Percentiles rank a stretch among this genome's conserved stretches.
Evolutionary conservation across 2,329 filamentous ascomycete genomes (phyloP).

Genomic region (Pseudogymnoascus sp.): DNA sequence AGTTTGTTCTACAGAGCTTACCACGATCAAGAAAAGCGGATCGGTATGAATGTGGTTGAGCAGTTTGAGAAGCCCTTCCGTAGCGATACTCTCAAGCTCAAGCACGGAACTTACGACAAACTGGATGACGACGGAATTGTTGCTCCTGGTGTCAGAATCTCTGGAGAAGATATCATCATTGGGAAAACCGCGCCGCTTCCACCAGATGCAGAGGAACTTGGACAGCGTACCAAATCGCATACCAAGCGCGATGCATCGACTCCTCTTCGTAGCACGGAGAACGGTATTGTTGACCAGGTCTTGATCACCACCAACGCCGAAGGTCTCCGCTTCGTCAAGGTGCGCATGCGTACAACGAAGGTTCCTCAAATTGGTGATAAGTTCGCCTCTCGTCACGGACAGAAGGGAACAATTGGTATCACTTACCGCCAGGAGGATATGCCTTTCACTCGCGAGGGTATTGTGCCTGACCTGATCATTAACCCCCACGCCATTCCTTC

Average conservation of each 20-base stretch:
- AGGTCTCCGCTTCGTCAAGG: constrained; percentile 92
- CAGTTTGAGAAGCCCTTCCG: constrained; percentile 92
- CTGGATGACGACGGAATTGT: constrained; percentile 94
- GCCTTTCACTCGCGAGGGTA: constrained; percentile 89
- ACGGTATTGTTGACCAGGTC: constrained; percentile 90
- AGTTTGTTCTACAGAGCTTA: constrained; percentile 98
- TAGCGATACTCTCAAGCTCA: constrained; percentile 79
- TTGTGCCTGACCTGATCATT: constrained; percentile 94
- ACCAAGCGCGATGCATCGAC: constrained; percentile 94
- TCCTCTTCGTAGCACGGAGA: constrained; percentile 88
- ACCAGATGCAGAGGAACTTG: constrained; percentile 85
- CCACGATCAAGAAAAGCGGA: constrained; percentile 91
- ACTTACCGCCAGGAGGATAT: constrained; percentile 97
- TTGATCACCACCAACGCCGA: constrained; percentile 91
- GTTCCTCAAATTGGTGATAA: constrained; percentile 98
- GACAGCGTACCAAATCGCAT: constrained; percentile 82
- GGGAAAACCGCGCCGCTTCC: constrained; percentile 96
- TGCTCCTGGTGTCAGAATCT: constrained; percentile 86
- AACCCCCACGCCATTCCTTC: constrained; percentile 99
- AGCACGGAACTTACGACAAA: constrained; percentile 95
- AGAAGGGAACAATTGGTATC: constrained; percentile 98
- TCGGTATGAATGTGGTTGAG: constrained; percentile 88
- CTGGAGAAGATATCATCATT: constrained; percentile 97
- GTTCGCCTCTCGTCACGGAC: constrained; percentile 97
- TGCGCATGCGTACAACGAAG: constrained; percentile 94